These are phyloP conservation scores for Lachancea dasiensis DNA, from an alignment of 805 yeast genomes.

Conservation along the genomic window DNA sequence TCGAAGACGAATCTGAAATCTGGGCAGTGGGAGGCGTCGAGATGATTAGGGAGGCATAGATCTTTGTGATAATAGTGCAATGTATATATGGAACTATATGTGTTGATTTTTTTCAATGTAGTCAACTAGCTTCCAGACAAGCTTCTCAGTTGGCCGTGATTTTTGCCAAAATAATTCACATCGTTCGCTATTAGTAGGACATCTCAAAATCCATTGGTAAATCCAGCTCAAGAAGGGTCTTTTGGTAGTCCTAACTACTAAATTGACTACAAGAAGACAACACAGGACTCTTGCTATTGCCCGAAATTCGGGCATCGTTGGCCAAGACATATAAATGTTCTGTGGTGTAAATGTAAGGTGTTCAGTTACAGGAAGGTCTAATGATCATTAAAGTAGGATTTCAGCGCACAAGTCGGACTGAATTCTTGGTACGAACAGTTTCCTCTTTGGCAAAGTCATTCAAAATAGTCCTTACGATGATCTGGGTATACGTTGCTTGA, in stretches of 20 bases:
- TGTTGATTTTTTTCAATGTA: constrained; percentile 9
- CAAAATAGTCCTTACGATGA: too few relatives aligned
- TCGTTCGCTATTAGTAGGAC: constrained; percentile 16
- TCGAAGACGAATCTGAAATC: constrained; percentile 80
- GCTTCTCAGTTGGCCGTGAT: constrained; percentile 16
- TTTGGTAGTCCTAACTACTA: constrained; percentile 10
- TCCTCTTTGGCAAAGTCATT: too few relatives aligned
- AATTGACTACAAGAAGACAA: constrained; percentile 11
- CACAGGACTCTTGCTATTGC: constrained; percentile 2
- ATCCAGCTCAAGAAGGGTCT: constrained; percentile 8
- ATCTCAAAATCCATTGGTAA: constrained; percentile 14
- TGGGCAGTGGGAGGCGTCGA: constrained; percentile 83
- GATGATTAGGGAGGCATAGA: constrained; percentile 15
- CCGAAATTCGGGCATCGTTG: neutral
- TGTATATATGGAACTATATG: neutral
- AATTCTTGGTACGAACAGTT: too few relatives aligned
- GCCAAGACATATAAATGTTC: too few relatives aligned
- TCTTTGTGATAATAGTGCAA: neutral
- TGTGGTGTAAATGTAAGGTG: too few relatives aligned
- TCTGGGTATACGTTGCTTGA: too few relatives aligned
- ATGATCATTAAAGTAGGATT: too few relatives aligned
- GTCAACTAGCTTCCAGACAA: constrained; percentile 24
- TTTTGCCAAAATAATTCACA: constrained; percentile 29
- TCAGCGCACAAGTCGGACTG: too few relatives aligned
- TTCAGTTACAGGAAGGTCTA: too few relatives aligned